phyloP scores from a whole-genome alignment of 768 basidiomycete genomes.

The Hydnomerulius pinastri region DNA sequence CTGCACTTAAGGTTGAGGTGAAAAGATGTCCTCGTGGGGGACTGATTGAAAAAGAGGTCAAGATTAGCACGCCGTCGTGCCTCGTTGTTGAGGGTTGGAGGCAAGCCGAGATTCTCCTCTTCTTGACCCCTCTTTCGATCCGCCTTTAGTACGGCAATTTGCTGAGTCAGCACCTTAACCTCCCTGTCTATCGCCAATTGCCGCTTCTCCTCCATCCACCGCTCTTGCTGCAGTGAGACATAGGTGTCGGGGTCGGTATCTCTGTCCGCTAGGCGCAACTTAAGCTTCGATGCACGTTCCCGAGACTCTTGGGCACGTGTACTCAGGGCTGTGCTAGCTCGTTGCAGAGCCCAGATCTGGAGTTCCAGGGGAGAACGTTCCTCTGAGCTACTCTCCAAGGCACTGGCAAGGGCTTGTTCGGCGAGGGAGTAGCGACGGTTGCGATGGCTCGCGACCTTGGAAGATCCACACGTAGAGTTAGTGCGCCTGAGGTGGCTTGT shows the following conservation, averaged over 20 bases:
- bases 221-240: conserved; percentile 43
- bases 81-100: conserved; percentile 23
- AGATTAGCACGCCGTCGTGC: conserved; percentile 39
- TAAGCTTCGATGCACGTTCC: conserved; percentile 43
- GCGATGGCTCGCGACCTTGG: conserved; percentile 29
- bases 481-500: conserved; percentile 2
- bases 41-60: conserved; percentile 37
- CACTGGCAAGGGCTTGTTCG: conserved; percentile 42
- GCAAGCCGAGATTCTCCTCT: conserved; percentile 16
- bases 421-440: conserved; percentile 46
- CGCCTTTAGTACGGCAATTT: conserved; percentile 35
- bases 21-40: conserved; percentile 36
- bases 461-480: conserved; percentile 30
- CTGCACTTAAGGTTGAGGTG: conserved; percentile 33
- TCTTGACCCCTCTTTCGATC: conserved; percentile 20
- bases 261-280: conserved; percentile 38
- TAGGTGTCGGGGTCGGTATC: conserved; percentile 40
- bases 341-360: conserved; percentile 48
- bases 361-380: conserved; percentile 44
- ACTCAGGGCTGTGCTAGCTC: conserved; percentile 43
- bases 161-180: conserved; percentile 36
- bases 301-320: conserved; percentile 48
- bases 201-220: conserved; percentile 54
- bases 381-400: conserved; percentile 34
- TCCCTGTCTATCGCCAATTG: conserved; percentile 39